These are phyloP conservation scores for Coniochaeta sp. DNA, from an alignment of 2,329 filamentous ascomycete species.

Conservation along the genomic window DNA sequence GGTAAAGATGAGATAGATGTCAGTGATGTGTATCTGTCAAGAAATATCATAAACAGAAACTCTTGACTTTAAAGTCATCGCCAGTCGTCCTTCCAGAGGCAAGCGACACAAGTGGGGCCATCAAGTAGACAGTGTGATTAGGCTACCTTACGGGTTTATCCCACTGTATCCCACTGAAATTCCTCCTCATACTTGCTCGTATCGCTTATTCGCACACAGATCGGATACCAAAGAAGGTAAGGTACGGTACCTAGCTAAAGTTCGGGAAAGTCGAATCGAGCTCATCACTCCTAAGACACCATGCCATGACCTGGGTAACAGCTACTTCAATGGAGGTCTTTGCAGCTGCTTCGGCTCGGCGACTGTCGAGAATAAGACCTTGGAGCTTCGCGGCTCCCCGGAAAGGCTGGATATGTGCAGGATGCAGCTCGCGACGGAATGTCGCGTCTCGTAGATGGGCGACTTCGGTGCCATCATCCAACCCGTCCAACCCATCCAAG, in stretches of 20 bases:
- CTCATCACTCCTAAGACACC: not conserved
- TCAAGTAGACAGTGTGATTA: not conserved
- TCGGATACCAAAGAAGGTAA: no score
- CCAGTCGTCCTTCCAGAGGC: no score
- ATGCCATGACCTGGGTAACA: not conserved
- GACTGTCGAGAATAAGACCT: not conserved
- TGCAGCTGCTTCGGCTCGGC: not conserved
- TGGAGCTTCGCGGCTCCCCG: not conserved
- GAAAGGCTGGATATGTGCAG: not conserved
- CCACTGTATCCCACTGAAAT: not conserved
- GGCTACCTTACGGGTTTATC: not conserved
- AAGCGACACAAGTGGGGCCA: not conserved
- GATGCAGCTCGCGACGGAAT: not conserved
- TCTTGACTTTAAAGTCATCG: not conserved
- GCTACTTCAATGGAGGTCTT: not conserved
- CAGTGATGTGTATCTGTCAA: not conserved
- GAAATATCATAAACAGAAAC: not conserved
- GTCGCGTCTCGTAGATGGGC: not conserved
- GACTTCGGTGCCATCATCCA: constrained; percentile 1
- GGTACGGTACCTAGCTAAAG: no score
- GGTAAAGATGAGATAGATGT: not conserved
- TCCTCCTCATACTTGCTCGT: not conserved
- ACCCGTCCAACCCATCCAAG: constrained; percentile 38
- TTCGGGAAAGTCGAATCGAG: not conserved
- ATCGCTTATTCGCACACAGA: not conserved